Conservation (phyloP, 2,329 filamentous ascomycete species). For the Diaporthe vaccinii region DNA sequence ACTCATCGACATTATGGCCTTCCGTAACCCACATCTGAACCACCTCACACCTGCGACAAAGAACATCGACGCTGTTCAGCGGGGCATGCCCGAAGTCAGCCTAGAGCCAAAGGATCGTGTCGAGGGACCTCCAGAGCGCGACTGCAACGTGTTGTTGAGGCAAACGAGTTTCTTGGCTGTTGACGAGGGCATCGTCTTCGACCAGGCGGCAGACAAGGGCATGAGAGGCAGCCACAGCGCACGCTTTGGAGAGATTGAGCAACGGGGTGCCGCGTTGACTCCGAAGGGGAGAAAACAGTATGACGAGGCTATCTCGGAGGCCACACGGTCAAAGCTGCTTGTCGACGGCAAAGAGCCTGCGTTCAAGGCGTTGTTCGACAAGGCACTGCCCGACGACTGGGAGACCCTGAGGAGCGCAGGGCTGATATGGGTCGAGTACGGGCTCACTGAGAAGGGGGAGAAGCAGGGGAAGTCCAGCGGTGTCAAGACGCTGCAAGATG, state of each 20-base stretch:
- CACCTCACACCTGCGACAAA: constrained; percentile 66
- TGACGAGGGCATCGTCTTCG: constrained; percentile 61
- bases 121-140: constrained; percentile 62
- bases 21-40: constrained; percentile 63
- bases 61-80: constrained; percentile 61
- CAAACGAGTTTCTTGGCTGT: constrained; percentile 68
- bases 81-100: constrained; percentile 55
- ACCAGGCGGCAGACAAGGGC: constrained; percentile 6
- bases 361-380: constrained; percentile 37
- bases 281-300: constrained; percentile 59
- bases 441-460: constrained; percentile 41
- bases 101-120: constrained; percentile 63
- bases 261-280: constrained; percentile 65
- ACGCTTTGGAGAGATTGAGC: constrained; percentile 67
- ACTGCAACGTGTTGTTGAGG: constrained; percentile 61
- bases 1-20: constrained; percentile 54
- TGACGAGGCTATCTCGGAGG: constrained; percentile 55
- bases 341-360: not conserved
- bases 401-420: constrained; percentile 50
- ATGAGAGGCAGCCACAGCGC: constrained; percentile 59
- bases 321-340: constrained; percentile 43
- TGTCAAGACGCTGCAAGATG: constrained; percentile 3
- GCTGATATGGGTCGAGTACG: constrained; percentile 57
- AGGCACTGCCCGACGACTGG: constrained; percentile 58
- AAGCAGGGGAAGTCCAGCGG: not conserved